Evolutionary conservation across 495 filamentous ascomycete genomes (phyloP).

Genomic region (Penicillium soppii): DNA sequence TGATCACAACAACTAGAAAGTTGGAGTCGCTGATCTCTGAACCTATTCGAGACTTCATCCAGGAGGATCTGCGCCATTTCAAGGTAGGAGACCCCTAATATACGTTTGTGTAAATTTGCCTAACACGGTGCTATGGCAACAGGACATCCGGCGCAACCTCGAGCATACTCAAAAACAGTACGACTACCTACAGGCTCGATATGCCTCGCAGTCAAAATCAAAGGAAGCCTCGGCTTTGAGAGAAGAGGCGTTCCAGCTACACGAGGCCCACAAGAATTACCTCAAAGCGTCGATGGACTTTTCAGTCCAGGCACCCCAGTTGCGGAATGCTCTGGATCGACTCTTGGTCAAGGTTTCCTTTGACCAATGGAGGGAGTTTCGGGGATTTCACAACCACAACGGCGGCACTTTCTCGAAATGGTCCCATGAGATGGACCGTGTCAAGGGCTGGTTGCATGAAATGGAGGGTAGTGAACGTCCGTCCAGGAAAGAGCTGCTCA

Average conservation of each 20-base stretch:
- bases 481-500: conserved; percentile 75
- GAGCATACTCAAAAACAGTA: conserved; percentile 81
- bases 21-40: conserved; percentile 76
- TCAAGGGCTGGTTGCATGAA: conserved; percentile 87
- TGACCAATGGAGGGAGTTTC: conserved; percentile 86
- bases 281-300: conserved; percentile 92
- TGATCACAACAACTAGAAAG: conserved; percentile 68
- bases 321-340: conserved; percentile 77
- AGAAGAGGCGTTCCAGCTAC: conserved; percentile 94
- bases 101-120: background rate
- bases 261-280: conserved; percentile 89
- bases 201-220: conserved; percentile 79
- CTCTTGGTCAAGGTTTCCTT: conserved; percentile 80
- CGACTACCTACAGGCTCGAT: conserved; percentile 76
- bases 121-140: conserved; percentile 36
- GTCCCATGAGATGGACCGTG: conserved; percentile 78
- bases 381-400: conserved; percentile 58
- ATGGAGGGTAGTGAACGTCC: conserved; percentile 81
- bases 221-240: conserved; percentile 88
- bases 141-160: conserved; percentile 66
- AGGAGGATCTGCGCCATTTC: conserved; percentile 67
- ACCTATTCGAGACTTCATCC: conserved; percentile 74
- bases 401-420: conserved; percentile 58
- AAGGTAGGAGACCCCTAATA: conserved; percentile 40
- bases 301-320: conserved; percentile 78